Evolutionary conservation across 306 rosid genomes (phyloP), one percentile per base, ranked within the genome.

Genomic region (Cucurbita maxima): DNA sequence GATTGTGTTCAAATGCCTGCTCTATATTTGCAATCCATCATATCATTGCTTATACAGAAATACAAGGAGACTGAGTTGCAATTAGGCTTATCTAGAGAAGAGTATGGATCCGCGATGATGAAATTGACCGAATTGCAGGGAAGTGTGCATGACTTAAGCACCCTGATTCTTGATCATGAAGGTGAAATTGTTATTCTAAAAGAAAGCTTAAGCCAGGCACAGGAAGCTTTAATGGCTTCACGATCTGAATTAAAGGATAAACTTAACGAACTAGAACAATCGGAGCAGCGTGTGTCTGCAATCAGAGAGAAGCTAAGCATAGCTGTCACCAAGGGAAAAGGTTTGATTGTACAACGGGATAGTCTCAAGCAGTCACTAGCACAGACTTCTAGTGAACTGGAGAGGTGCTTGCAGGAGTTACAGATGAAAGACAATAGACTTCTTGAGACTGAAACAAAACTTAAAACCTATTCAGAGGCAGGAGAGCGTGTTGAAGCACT

Each of bases 271-370:
- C 87, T 89, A 63, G 90, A 86, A 75, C 91, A 89, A 78, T 83
- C 96, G 22, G 97, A 95, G 79, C 97, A 85, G 78, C 89, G 96
- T 64, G 89, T 87, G 68, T 85, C 90, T 75, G 88, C 99, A 58
- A 67, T 87, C 37, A 83, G 97, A 75, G 97, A 91, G 84, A 95
- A 91, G 85, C 97, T 95, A 75, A 69, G 96, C 84, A 91, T 95
- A 76, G 99, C 99, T 78, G 99, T 91, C 77, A 76, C 96, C 79
- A 95, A 91, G 86, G 99, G 99, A 40, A 95, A 95, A 82, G 96
- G 96, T 69, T 84, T 95, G 87, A 79, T 94, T 59, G 96, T 94
- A 63, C 97, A 90, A 83, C 87, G 99, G 38, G 99, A 94, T 80
- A 81, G 88, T 81, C 95, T 88, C 72, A 91, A 88, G 83, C 95